Percentiles rank a stretch among this genome's conserved stretches.
Conservation (phyloP, 2,329 filamentous ascomycete genomes). For the Curvularia sp. region DNA sequence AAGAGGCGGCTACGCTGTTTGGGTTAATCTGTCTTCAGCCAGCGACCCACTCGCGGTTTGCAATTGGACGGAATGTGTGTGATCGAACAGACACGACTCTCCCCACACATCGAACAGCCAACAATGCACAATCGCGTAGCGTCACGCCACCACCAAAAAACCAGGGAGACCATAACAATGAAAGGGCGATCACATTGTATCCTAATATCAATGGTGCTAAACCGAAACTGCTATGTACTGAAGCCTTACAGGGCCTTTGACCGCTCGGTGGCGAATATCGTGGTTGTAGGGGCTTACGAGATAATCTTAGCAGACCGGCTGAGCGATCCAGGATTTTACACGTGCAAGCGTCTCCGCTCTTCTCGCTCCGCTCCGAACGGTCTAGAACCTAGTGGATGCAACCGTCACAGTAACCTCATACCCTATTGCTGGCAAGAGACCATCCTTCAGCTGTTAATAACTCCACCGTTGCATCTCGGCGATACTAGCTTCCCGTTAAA, state of each 20-base stretch:
- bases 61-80: background rate
- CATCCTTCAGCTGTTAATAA: background rate
- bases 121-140: background rate
- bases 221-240: background rate
- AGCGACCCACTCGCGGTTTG: background rate
- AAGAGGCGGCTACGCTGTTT: background rate
- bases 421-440: background rate
- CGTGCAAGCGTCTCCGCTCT: background rate
- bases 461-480: background rate
- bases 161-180: too few species aligned
- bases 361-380: conserved; percentile 1
- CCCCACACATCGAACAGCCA: background rate
- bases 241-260: background rate
- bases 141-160: background rate
- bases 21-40: background rate
- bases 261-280: conserved; percentile 4
- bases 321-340: background rate
- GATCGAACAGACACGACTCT: background rate
- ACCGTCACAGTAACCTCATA: background rate
- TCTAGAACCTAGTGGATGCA: conserved; percentile 1
- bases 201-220: background rate
- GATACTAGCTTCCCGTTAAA: background rate
- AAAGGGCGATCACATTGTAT: background rate
- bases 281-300: background rate
- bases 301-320: conserved; percentile 1